Conservation (phyloP, 148 eudicot species). For the Rhododendron ferrugineum region DNA sequence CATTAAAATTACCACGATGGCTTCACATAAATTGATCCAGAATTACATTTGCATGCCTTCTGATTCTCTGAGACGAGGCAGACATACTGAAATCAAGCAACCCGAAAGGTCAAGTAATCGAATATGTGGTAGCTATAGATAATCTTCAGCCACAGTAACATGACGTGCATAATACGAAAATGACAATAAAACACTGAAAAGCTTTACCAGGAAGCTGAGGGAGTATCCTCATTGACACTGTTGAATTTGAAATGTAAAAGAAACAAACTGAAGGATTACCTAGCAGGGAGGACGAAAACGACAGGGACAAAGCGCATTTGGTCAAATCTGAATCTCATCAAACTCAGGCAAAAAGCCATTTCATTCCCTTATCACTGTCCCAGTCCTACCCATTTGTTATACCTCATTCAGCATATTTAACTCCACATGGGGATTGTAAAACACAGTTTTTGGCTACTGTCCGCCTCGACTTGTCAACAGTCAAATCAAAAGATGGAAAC, state of each 20-base stretch:
- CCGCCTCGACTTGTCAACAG: not conserved
- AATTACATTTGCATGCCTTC: not conserved
- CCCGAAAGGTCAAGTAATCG: not conserved
- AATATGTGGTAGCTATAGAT: not conserved
- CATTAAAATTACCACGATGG: not conserved
- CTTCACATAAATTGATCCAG: not conserved
- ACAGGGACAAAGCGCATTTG: not conserved
- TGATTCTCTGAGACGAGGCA: not conserved
- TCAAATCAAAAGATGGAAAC: not conserved
- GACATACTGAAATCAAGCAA: not conserved
- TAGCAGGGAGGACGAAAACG: not conserved
- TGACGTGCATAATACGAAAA: not conserved
- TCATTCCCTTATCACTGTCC: not conserved
- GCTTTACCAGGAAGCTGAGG: not conserved
- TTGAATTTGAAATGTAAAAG: not conserved
- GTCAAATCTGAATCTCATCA: not conserved
- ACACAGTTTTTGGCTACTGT: not conserved
- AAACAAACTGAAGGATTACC: not conserved
- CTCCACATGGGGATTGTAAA: not conserved
- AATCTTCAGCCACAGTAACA: not conserved
- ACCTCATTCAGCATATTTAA: not conserved
- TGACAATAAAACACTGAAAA: not conserved
- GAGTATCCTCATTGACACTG: not conserved
- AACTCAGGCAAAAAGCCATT: not conserved
- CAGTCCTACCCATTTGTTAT: not conserved